Evolutionary conservation across 805 yeast species (phyloP), one percentile per base, ranked within the genome.

Genomic region (Ogataea populi-albae): DNA sequence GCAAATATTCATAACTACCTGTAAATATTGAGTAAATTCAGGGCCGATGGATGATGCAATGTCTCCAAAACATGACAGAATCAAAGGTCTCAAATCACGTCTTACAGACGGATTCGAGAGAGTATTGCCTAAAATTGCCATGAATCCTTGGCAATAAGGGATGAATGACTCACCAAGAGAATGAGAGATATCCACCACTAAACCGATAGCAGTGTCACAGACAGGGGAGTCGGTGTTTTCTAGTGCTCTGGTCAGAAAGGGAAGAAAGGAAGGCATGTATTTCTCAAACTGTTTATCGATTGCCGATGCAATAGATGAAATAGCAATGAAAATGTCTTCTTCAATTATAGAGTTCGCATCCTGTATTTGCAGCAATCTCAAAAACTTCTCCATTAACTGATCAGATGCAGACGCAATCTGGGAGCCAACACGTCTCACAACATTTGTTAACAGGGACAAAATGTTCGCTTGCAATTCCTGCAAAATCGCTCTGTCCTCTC

Each of bases 11-110:
- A 89, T 82, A 22, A 88, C 95, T 41, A 78, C 86, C 24, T 72
- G 76, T 45, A 88, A 64, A 61, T 86, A 93, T 38, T 81, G 86
- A 47, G 73, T 72, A 62, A 91, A 93, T 37, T 72, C 77, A 2
- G 71, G 57, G 4, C 96, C 97, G 43, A 89, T 78, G 10, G 93
- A 80, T 1, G 95, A 76, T 4, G 98, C 97, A 53, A 93, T 77
- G 61, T 93, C 98, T 46, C 98, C 98, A 60, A 93, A 86, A 53
- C 95, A 87, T 9, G 97, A 86, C 47, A 93, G 66, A 19, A 91
- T 86, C 16, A 86, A 73, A 12, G 97, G 96, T 59, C 86, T 81
- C 47, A 91, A 71, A 45, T 87, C 96, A 41, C 86, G 76, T 56
- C 81, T 81, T 14, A 86, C 79, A 38, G 73, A 75, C 26, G 73